These are phyloP conservation scores for Xylaria flabelliformis DNA, from an alignment of 495 filamentous ascomycete genomes.

Conservation along the genomic window DNA sequence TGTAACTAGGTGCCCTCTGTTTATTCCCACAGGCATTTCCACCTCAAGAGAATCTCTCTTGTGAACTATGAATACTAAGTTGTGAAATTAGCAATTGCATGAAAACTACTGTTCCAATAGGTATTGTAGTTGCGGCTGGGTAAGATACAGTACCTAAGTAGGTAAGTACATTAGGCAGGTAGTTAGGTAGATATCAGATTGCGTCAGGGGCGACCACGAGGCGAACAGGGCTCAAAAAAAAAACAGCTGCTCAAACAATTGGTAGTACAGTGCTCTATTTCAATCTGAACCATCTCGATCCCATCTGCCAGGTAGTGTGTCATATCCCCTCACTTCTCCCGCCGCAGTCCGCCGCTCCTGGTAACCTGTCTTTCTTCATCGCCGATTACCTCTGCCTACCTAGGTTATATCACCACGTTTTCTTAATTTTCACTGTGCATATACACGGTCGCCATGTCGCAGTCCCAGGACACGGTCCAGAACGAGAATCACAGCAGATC, in stretches of 20 bases:
- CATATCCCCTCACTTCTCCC: neutral
- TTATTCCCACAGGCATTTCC: neutral
- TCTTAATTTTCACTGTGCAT: neutral
- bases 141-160: too few relatives aligned
- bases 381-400: neutral
- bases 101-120: too few relatives aligned
- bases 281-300: conserved; percentile 6
- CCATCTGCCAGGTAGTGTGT: neutral
- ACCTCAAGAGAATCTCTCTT: too few relatives aligned
- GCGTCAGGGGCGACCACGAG: neutral
- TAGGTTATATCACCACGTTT: neutral
- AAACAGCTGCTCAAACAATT: neutral
- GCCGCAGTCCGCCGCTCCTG: neutral
- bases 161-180: too few relatives aligned
- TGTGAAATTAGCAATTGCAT: too few relatives aligned
- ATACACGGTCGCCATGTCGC: conserved; percentile 18
- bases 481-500: neutral
- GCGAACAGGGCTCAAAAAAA: neutral
- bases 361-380: conserved; percentile 3
- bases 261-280: neutral
- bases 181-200: neutral
- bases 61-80: too few relatives aligned
- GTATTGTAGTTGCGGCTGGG: too few relatives aligned
- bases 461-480: conserved; percentile 7
- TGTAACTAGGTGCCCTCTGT: neutral